A percentile compares a stretch with the other conserved stretches of the same genome.
Conservation (phyloP, 208 protist genomes). For the Trypanosoma theileri region DNA sequence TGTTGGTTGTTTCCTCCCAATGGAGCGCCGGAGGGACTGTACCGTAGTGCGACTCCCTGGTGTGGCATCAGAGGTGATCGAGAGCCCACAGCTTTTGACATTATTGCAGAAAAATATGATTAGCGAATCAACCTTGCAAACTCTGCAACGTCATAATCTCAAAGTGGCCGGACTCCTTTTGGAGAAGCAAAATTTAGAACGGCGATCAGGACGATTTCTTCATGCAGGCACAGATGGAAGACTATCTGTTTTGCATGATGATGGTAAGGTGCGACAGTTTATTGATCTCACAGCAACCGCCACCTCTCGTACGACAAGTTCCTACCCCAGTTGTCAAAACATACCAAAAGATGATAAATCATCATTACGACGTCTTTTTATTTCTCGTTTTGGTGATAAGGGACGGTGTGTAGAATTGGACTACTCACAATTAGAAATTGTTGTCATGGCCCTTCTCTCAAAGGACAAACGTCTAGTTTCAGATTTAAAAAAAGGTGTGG, state of each 20-base stretch:
- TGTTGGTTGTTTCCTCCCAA: slow-evolving; percentile 68
- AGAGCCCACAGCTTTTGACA: slow-evolving; percentile 33
- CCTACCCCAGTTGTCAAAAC: slow-evolving; percentile 87
- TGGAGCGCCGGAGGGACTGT: slow-evolving; percentile 37
- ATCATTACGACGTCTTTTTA: slow-evolving; percentile 69
- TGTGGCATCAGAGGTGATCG: slow-evolving; percentile 44
- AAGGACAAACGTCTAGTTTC: slow-evolving; percentile 57
- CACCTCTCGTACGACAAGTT: slow-evolving; percentile 80
- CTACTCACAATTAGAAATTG: slow-evolving; percentile 90
- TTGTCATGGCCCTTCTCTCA: slow-evolving; percentile 79
- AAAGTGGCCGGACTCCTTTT: slow-evolving; percentile 61
- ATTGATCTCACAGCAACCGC: slow-evolving; percentile 84
- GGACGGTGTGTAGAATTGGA: slow-evolving; percentile 86
- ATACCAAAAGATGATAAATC: slow-evolving; percentile 89
- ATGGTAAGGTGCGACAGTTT: slow-evolving; percentile 65
- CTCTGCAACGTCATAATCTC: slow-evolving; percentile 45
- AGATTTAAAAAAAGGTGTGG: slow-evolving; percentile 73
- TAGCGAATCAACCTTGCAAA: slow-evolving; percentile 47
- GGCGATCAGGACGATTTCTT: slow-evolving; percentile 56
- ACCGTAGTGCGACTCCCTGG: slow-evolving; percentile 59
- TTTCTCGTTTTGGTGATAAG: slow-evolving; percentile 76
- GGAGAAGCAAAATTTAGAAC: slow-evolving; percentile 63
- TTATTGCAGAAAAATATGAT: slow-evolving; percentile 45
- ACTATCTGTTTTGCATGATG: slow-evolving; percentile 60
- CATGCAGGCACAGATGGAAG: slow-evolving; percentile 37